Evolutionary conservation across 1,284 basidiomycete species (phyloP), one percentile per base, ranked within the genome.

Genomic region (Ustanciosporium gigantosporum): DNA sequence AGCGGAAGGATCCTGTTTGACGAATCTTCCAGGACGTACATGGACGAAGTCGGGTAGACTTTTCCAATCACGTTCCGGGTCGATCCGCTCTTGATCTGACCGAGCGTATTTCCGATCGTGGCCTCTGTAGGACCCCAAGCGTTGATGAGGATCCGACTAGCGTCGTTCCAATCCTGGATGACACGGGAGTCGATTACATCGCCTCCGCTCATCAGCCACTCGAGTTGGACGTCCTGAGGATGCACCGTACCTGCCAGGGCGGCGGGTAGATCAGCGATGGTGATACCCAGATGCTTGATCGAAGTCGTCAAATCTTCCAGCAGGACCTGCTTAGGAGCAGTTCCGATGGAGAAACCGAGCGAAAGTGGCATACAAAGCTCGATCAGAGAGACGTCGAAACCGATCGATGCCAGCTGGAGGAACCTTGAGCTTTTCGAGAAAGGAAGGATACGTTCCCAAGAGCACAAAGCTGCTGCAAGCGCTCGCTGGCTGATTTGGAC

Each of bases 181-280:
- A 76, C 73, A 9, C 66, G 52, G 15, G 68, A 60, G 44, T 74
- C 70, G 25, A 77, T 74, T 34, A 69, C 59, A 40, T 77, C 75
- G 31, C 75, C 75, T 14, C 74, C 75, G 40, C 71, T 76, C 73
- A 76, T 74, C 22, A 77, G 65, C 74, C 75, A 76, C 25, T 74
- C 69, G 25, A 75, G 59, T 27, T 66, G 48, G 7, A 74, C 52
- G 29, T 66, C 55, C 2, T 53, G 52, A 7, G 70, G 72, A 25
- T 65, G 68, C n/a, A 77, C 51, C 3, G 70, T 56, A 13, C 64
- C 55, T 7, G 72, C 74, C 24, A 77, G 64, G 4, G 70, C 72
- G 24, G 75, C 71, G 1, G 75, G 74, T 16, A 77, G 46, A 31
- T 74, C 72, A 13, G 74, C 74, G 36, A 75, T 66, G 2, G 73